phyloP scores from a whole-genome alignment of 164 flowering plant genomes.

The Taxillus chinensis region DNA sequence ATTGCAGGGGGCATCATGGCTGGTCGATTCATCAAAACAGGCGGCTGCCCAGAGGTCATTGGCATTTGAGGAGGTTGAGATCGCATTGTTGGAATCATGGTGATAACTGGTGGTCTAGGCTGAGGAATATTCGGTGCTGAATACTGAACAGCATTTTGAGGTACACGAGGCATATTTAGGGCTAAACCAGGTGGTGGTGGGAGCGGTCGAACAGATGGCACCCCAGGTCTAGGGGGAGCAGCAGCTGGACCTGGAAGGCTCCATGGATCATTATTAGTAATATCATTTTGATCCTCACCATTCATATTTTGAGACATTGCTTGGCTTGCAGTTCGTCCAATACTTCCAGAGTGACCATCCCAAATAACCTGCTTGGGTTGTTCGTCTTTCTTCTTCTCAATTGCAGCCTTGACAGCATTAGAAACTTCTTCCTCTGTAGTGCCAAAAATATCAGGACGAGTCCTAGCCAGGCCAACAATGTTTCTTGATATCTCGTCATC shows the following conservation, averaged over 20 bases:
- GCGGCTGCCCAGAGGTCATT: slow-evolving; percentile 52
- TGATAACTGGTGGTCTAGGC: slow-evolving; percentile 43
- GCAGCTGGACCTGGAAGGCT: slow-evolving; percentile 79
- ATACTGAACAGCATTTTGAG: slow-evolving; percentile 43
- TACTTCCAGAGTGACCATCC: slow-evolving; percentile 99
- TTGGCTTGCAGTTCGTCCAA: slow-evolving; percentile 94
- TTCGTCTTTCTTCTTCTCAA: slow-evolving; percentile 93
- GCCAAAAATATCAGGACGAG: slow-evolving; percentile 98
- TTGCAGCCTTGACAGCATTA: slow-evolving; percentile 96
- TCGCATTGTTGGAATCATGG: slow-evolving; percentile 36
- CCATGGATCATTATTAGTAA: slow-evolving; percentile 27
- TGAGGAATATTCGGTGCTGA: slow-evolving; percentile 35
- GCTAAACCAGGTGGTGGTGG: slow-evolving; percentile 87
- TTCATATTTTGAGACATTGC: slow-evolving; percentile 70
- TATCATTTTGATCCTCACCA: slow-evolving; percentile 59
- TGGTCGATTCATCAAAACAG: slow-evolving; percentile 49
- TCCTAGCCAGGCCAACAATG: slow-evolving; percentile 90
- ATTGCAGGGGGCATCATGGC: slow-evolving; percentile 40
- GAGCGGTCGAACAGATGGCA: slow-evolving; percentile 72
- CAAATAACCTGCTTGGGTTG: slow-evolving; percentile 98
- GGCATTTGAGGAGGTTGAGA: slow-evolving; percentile 62
- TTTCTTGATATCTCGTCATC: slow-evolving; percentile 96
- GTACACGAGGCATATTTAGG: slow-evolving; percentile 68
- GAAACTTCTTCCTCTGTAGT: slow-evolving; percentile 99
- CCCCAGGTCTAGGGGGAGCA: slow-evolving; percentile 79